phyloP scores from a whole-genome alignment of 2,329 filamentous ascomycete genomes.

The Calonectria leucothoes region DNA sequence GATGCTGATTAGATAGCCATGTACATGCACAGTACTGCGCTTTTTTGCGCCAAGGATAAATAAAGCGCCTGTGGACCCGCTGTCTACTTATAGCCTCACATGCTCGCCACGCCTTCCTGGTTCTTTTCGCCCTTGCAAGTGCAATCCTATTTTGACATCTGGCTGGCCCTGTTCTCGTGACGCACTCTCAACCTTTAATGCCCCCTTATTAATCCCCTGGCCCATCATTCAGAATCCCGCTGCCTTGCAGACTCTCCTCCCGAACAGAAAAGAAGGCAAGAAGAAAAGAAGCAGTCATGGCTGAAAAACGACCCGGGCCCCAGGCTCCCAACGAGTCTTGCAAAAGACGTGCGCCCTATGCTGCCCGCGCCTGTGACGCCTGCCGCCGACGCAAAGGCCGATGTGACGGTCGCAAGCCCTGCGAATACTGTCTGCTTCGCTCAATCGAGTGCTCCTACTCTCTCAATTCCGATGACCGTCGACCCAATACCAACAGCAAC shows the following conservation, averaged over 20 bases:
- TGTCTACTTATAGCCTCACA: not conserved
- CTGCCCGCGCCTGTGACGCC: not conserved
- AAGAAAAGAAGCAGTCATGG: too few species aligned
- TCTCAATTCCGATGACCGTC: not conserved
- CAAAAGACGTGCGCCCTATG: conserved; percentile 2
- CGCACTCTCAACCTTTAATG: not conserved
- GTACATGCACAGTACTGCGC: too few species aligned
- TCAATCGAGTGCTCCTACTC: conserved; percentile 2
- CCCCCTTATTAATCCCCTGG: too few species aligned
- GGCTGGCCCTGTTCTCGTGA: not conserved
- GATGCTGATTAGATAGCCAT: not conserved
- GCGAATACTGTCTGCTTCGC: not conserved
- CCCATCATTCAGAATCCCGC: too few species aligned
- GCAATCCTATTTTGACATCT: not conserved
- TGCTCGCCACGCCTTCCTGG: not conserved
- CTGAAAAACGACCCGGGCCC: not conserved
- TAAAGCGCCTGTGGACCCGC: not conserved
- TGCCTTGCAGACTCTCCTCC: not conserved
- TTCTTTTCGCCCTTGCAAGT: not conserved
- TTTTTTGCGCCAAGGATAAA: not conserved
- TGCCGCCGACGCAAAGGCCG: conserved; percentile 1
- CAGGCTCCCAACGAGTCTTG: not conserved
- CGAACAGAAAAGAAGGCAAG: too few species aligned
- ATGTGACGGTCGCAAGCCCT: conserved; percentile 1
- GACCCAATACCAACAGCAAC: not conserved